These are phyloP conservation scores for Leccinum longicurvipes DNA, from an alignment of 768 basidiomycete species.

Conservation along the genomic window DNA sequence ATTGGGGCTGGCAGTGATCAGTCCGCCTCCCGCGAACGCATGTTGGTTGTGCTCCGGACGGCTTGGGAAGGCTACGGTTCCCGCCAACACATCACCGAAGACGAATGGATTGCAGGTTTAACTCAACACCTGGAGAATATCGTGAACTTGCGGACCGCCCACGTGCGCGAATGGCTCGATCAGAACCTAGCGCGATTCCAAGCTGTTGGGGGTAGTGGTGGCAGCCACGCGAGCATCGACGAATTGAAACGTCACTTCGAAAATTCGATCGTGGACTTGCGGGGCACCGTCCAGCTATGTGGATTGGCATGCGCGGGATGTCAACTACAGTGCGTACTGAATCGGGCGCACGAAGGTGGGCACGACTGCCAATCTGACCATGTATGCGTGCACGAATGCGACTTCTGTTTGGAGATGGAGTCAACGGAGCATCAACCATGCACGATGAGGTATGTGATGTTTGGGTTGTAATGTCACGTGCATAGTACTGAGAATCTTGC, in stretches of 20 bases:
- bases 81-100: conserved; percentile 20
- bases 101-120: conserved; percentile 40
- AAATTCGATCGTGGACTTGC: conserved; percentile 42
- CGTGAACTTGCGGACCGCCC: conserved; percentile 41
- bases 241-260: conserved; percentile 44
- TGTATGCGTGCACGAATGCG: conserved; percentile 41
- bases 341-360: conserved; percentile 40
- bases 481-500: not conserved
- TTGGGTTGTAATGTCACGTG: not conserved
- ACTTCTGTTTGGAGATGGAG: conserved; percentile 34
- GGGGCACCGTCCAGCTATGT: conserved; percentile 47
- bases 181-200: conserved; percentile 49
- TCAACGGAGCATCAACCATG: conserved; percentile 36
- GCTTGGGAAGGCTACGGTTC: conserved; percentile 16
- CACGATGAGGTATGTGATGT: conserved; percentile 42
- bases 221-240: conserved; percentile 41
- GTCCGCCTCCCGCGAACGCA: conserved; percentile 13
- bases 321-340: conserved; percentile 46
- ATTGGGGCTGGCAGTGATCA: conserved; percentile 20
- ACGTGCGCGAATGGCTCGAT: conserved; percentile 51
- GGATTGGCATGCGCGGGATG: conserved; percentile 45
- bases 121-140: conserved; percentile 37
- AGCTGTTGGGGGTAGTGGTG: not conserved
- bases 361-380: conserved; percentile 56
- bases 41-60: conserved; percentile 11